Evolutionary conservation across 148 eudicot species (phyloP).

Genomic region (Gaultheria prostrata): DNA sequence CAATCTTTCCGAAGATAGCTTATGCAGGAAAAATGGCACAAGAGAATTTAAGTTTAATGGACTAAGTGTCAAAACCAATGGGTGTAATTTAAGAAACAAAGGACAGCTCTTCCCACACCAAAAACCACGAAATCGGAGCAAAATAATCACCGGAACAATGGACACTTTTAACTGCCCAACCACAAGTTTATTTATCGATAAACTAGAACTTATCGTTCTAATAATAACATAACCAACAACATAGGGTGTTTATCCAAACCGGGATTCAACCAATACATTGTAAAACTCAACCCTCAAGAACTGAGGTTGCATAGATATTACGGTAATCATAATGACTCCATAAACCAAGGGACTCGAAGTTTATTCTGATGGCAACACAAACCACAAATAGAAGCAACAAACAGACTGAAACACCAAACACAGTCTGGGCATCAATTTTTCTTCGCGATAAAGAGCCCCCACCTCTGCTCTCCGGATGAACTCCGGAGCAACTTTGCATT

Average conservation of each 20-base stretch:
- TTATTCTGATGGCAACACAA: conserved; percentile 12
- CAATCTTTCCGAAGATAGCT: not conserved
- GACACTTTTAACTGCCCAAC: not conserved
- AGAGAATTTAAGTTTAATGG: not conserved
- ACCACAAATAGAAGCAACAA: not conserved
- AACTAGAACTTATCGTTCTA: not conserved
- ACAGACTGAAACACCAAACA: not conserved
- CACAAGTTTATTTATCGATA: not conserved
- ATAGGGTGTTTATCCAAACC: not conserved
- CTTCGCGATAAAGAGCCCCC: conserved; percentile 87
- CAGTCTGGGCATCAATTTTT: conserved; percentile 30
- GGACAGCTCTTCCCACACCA: not conserved
- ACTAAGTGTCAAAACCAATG: not conserved
- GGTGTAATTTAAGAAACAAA: not conserved
- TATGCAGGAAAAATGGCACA: not conserved
- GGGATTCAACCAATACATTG: not conserved
- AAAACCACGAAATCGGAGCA: not conserved
- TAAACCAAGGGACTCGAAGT: not conserved
- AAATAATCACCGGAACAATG: not conserved
- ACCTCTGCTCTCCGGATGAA: conserved; percentile 79
- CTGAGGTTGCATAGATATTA: not conserved
- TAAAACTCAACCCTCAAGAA: not conserved
- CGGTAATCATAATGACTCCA: not conserved
- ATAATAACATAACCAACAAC: not conserved
- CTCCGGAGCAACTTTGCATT: conserved; percentile 72